Conservation (phyloP, 2,329 filamentous ascomycete species). For the Botrytis byssoidea region DNA sequence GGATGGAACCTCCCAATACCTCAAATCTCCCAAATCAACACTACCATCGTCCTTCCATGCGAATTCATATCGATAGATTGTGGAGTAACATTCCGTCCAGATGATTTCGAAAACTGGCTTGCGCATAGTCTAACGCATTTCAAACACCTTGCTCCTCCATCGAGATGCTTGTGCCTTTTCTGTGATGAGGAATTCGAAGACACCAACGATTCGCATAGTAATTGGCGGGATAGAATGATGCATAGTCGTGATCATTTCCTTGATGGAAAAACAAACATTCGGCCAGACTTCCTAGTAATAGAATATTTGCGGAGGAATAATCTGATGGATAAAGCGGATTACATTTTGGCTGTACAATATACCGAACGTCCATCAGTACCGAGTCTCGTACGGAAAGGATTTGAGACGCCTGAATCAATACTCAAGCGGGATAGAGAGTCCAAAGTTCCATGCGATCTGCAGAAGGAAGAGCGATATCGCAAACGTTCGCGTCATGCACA, state of each 20-base stretch:
- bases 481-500: neutral
- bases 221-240: constrained; percentile 44
- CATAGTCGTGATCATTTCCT: constrained; percentile 49
- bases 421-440: constrained; percentile 13
- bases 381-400: constrained; percentile 20
- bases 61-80: constrained; percentile 40
- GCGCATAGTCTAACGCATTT: constrained; percentile 45
- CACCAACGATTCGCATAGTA: constrained; percentile 20
- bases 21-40: neutral
- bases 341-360: constrained; percentile 19
- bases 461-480: constrained; percentile 20
- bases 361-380: constrained; percentile 28
- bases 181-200: constrained; percentile 42
- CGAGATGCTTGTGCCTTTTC: constrained; percentile 49
- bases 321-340: constrained; percentile 37
- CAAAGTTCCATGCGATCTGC: constrained; percentile 5
- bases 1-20: constrained; percentile 13
- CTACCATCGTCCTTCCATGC: constrained; percentile 31
- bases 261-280: constrained; percentile 26
- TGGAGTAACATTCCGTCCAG: constrained; percentile 40
- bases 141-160: constrained; percentile 38
- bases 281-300: constrained; percentile 46
- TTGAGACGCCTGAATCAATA: constrained; percentile 24
- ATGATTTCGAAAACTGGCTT: constrained; percentile 47
- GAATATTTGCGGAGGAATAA: constrained; percentile 39